These are phyloP conservation scores for Macrophomina tecta DNA, from an alignment of 2,329 filamentous ascomycete genomes.

Conservation along the genomic window DNA sequence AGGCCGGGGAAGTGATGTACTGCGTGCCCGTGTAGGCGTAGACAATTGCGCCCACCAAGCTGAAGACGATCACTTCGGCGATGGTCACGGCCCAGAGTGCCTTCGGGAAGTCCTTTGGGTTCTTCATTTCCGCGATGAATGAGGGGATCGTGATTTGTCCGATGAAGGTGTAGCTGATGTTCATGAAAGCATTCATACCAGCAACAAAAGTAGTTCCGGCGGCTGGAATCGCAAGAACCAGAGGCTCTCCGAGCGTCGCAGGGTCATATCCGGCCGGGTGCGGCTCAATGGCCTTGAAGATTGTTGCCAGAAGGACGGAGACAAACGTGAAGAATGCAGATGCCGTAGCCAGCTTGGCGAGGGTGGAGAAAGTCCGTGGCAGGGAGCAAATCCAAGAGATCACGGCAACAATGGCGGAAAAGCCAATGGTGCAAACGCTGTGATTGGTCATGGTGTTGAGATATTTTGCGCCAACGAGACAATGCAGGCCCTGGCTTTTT, in stretches of 20 bases:
- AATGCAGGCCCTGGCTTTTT: conserved; percentile 70
- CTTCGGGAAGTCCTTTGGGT: conserved; percentile 84
- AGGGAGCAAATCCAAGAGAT: conserved; percentile 81
- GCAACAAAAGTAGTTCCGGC: conserved; percentile 78
- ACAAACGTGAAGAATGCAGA: conserved; percentile 90
- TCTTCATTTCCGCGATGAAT: conserved; percentile 94
- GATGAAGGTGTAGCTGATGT: conserved; percentile 96
- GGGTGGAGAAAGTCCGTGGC: conserved; percentile 80
- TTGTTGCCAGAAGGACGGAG: conserved; percentile 81
- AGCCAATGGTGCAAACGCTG: conserved; percentile 78
- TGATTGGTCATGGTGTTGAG: conserved; percentile 84
- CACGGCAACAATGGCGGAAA: conserved; percentile 74
- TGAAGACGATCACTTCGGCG: conserved; percentile 85
- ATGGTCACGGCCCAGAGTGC: conserved; percentile 90
- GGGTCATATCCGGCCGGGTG: conserved; percentile 70
- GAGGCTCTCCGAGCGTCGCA: conserved; percentile 61
- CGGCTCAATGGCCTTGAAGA: conserved; percentile 78
- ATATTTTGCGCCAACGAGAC: conserved; percentile 83
- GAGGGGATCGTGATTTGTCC: conserved; percentile 92
- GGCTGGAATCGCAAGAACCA: conserved; percentile 71
- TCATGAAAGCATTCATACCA: conserved; percentile 87
- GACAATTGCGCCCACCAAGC: conserved; percentile 77
- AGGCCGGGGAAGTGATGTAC: conserved; percentile 86
- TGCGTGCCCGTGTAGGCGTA: conserved; percentile 90
- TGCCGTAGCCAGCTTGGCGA: conserved; percentile 78